Evolutionary conservation across 179 eudicot genomes (phyloP).

Genomic region (Silene noctiflora): DNA sequence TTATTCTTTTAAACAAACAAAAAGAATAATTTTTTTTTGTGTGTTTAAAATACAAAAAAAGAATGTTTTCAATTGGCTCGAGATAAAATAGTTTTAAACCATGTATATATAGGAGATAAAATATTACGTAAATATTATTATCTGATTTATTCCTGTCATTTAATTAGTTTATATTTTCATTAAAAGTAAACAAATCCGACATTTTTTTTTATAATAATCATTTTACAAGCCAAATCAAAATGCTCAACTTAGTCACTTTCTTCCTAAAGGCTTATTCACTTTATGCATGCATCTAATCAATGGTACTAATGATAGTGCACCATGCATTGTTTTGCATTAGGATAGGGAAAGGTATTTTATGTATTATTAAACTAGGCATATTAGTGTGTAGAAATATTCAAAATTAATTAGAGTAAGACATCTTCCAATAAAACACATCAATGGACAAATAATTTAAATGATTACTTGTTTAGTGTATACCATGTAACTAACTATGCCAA

Average conservation of each 20-base stretch:
- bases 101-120: no score
- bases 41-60: no score
- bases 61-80: no score
- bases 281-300: constrained; percentile 19
- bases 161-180: no score
- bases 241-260: constrained; percentile 21
- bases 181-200: no score
- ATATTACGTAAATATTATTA: no score
- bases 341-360: constrained; percentile 5
- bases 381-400: constrained; percentile 9
- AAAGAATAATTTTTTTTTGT: no score
- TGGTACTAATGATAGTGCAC: not conserved
- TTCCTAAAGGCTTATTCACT: constrained; percentile 19
- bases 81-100: no score
- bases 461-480: no score
- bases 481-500: not conserved
- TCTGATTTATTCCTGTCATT: no score
- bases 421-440: constrained; percentile 15
- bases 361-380: not conserved
- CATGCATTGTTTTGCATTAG: not conserved
- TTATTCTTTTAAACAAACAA: no score
- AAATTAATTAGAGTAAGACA: not conserved
- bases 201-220: no score
- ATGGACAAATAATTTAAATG: not conserved
- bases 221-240: not conserved